These are phyloP conservation scores for Cytospora piceicola DNA, from an alignment of 2,329 filamentous ascomycete genomes.

Conservation along the genomic window DNA sequence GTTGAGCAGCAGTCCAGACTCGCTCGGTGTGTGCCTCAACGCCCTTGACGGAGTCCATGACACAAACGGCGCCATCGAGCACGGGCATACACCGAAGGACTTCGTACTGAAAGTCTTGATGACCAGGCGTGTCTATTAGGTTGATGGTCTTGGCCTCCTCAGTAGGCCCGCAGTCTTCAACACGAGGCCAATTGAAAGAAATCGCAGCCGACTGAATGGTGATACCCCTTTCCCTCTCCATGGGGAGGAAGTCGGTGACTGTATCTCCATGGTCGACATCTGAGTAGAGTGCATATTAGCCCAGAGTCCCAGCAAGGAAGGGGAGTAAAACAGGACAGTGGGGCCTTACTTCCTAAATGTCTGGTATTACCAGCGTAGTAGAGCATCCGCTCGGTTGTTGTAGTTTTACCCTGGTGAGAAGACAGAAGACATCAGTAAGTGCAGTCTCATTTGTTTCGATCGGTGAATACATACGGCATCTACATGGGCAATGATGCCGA, in stretches of 20 bases:
- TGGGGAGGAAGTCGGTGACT: constrained; percentile 93
- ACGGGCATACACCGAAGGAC: constrained; percentile 78
- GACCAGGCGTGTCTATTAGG: constrained; percentile 93
- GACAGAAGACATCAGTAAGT: neutral
- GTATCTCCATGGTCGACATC: constrained; percentile 97
- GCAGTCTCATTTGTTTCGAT: constrained; percentile 71
- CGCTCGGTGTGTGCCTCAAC: constrained; percentile 97
- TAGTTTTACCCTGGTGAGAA: constrained; percentile 77
- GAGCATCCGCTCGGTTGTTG: constrained; percentile 98
- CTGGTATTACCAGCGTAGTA: constrained; percentile 92
- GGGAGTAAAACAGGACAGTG: neutral
- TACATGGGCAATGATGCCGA: constrained; percentile 98
- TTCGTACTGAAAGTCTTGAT: constrained; percentile 97
- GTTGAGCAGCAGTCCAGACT: constrained; percentile 89
- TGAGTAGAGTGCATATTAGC: constrained; percentile 35
- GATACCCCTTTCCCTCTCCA: constrained; percentile 89
- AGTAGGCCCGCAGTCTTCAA: constrained; percentile 45
- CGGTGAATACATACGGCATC: constrained; percentile 67
- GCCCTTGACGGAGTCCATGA: constrained; percentile 45
- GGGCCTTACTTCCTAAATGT: constrained; percentile 70
- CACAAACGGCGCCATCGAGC: constrained; percentile 42
- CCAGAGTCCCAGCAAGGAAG: neutral
- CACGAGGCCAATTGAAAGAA: constrained; percentile 84
- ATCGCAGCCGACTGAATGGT: constrained; percentile 98
- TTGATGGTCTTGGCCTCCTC: constrained; percentile 72